These are phyloP conservation scores for Aspergillus hortae DNA, from an alignment of 2,329 filamentous ascomycete species.

Conservation along the genomic window DNA sequence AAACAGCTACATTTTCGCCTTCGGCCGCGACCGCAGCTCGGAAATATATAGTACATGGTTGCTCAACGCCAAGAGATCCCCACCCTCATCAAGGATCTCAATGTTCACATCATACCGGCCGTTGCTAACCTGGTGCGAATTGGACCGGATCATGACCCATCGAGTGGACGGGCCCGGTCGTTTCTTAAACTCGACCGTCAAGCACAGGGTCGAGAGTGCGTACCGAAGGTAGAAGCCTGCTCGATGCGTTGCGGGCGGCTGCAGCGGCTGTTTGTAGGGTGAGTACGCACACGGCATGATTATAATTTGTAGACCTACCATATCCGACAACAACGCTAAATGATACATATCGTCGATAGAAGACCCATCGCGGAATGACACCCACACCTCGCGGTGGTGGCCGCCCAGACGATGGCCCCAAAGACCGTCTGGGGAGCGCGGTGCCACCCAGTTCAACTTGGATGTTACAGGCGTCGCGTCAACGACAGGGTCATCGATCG, in stretches of 20 bases:
- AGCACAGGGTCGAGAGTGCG: constrained; percentile 19
- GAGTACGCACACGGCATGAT: not conserved
- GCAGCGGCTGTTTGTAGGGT: constrained; percentile 14
- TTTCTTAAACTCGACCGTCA: constrained; percentile 22
- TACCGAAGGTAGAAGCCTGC: constrained; percentile 16
- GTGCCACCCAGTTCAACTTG: constrained; percentile 19
- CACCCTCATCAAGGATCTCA: constrained; percentile 15
- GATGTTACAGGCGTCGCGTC: constrained; percentile 19
- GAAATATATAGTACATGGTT: constrained; percentile 18
- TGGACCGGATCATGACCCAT: constrained; percentile 19
- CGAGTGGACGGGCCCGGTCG: constrained; percentile 15
- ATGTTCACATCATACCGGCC: constrained; percentile 20
- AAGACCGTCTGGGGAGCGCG: constrained; percentile 13
- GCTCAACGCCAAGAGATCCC: constrained; percentile 17
- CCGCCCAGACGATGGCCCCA: constrained; percentile 23
- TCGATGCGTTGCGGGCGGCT: constrained; percentile 19
- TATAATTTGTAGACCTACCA: constrained; percentile 9
- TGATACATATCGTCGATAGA: constrained; percentile 13
- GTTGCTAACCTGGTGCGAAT: constrained; percentile 14
- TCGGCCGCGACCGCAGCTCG: constrained; percentile 6
- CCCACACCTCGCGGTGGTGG: constrained; percentile 20
- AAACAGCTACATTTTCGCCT: constrained; percentile 2
- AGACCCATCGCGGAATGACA: constrained; percentile 19
- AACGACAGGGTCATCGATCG: constrained; percentile 20
- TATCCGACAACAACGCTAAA: constrained; percentile 18